A percentile compares a stretch with the other conserved stretches of the same genome.
Evolutionary conservation across 2,329 filamentous ascomycete genomes (phyloP).

Genomic region (Pestalotiopsis sp.): DNA sequence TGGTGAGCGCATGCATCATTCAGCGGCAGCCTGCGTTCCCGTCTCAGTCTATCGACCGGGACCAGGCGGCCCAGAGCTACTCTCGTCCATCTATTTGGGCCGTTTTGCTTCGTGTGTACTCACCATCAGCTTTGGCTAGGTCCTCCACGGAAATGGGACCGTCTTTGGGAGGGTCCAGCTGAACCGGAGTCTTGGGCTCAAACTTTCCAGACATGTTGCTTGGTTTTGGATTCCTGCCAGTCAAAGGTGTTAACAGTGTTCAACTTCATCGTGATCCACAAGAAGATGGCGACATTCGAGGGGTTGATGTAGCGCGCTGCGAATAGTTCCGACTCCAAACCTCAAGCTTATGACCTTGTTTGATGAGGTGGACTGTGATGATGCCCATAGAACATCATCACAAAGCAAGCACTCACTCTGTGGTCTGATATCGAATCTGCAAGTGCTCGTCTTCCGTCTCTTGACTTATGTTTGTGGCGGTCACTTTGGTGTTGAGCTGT

Average conservation of each 20-base stretch:
- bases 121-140: conserved; percentile 81
- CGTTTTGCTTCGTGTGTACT: conserved; percentile 29
- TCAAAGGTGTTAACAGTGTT: not conserved
- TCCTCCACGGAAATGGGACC: conserved; percentile 82
- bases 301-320: not conserved
- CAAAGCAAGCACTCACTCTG: not conserved
- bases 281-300: not conserved
- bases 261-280: not conserved
- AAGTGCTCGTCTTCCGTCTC: not conserved
- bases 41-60: not conserved
- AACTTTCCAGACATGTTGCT: conserved; percentile 63
- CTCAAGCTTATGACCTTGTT: not conserved
- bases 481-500: not conserved
- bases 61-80: not conserved
- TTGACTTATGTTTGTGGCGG: not conserved
- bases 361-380: not conserved
- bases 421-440: not conserved
- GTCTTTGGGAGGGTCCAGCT: conserved; percentile 81
- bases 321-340: not conserved
- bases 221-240: not conserved
- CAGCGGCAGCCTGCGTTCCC: conserved; percentile 15
- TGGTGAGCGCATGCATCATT: conserved; percentile 4
- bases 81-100: not conserved
- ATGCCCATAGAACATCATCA: not conserved
- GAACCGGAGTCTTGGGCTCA: conserved; percentile 74